A percentile compares a stretch with the other conserved stretches of the same genome.
These are phyloP conservation scores for Alternaria brassicae DNA, from an alignment of 2,329 filamentous ascomycete species.

Conservation along the genomic window DNA sequence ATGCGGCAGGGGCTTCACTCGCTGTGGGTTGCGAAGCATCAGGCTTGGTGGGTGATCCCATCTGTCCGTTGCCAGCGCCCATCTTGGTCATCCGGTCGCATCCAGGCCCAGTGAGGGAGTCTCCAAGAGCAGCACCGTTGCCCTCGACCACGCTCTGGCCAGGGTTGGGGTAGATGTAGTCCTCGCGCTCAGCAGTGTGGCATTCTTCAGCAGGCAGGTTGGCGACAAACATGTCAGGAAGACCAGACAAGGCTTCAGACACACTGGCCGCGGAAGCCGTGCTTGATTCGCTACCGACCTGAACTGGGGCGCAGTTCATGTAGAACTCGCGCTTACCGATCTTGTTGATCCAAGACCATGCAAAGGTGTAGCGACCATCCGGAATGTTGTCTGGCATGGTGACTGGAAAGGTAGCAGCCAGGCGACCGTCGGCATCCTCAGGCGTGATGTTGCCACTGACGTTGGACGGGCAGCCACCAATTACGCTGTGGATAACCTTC, in stretches of 20 bases:
- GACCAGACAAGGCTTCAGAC: slow-evolving; percentile 56
- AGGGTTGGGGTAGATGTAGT: slow-evolving; percentile 73
- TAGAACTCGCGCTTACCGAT: slow-evolving; percentile 95
- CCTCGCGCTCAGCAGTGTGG: slow-evolving; percentile 55
- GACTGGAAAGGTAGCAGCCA: slow-evolving; percentile 73
- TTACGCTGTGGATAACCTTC: slow-evolving; percentile 88
- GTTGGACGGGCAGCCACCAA: slow-evolving; percentile 81
- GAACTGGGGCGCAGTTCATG: slow-evolving; percentile 89
- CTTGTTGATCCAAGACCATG: slow-evolving; percentile 96
- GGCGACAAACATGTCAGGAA: slow-evolving; percentile 78
- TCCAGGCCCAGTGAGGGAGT: slow-evolving; percentile 39
- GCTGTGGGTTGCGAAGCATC: slow-evolving; percentile 8
- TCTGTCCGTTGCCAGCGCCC: slow-evolving; percentile 40
- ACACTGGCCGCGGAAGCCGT: slow-evolving; percentile 25
- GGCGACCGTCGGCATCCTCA: slow-evolving; percentile 40
- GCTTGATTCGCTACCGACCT: slow-evolving; percentile 63
- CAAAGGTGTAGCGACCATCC: slow-evolving; percentile 77
- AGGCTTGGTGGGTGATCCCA: slow-evolving; percentile 34
- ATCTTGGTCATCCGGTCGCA: slow-evolving; percentile 37
- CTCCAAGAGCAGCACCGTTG: slow-evolving; percentile 40
- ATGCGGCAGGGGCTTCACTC: not conserved
- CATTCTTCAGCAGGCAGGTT: slow-evolving; percentile 69
- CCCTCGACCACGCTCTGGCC: slow-evolving; percentile 59
- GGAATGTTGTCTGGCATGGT: slow-evolving; percentile 74
- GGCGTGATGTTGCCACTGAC: slow-evolving; percentile 53